These are phyloP conservation scores for Termitomyces sp. DNA, from an alignment of 768 basidiomycete species.

Conservation along the genomic window DNA sequence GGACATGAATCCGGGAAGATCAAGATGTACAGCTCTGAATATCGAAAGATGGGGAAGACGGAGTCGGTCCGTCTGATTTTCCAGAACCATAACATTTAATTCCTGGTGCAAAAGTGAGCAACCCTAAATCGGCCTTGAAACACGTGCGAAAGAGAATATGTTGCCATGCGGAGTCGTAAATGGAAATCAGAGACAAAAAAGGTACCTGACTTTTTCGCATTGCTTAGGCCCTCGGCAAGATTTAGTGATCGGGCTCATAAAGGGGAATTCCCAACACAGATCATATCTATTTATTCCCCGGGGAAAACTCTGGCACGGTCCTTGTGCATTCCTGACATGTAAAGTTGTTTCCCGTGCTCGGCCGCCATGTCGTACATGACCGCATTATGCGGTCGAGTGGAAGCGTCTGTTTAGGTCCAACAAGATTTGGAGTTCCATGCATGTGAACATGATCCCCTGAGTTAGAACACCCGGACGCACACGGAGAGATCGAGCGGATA, in stretches of 20 bases:
- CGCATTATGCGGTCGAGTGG: background rate
- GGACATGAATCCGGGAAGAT: slow-evolving; percentile 14
- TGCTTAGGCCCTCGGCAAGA: slow-evolving; percentile 34
- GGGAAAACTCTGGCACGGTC: slow-evolving; percentile 22
- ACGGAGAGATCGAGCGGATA: slow-evolving; percentile 11
- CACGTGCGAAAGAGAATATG: slow-evolving; percentile 34
- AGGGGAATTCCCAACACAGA: slow-evolving; percentile 27
- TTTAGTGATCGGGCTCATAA: slow-evolving; percentile 28
- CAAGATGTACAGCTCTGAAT: slow-evolving; percentile 6
- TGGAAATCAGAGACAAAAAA: slow-evolving; percentile 21
- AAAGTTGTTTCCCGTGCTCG: slow-evolving; percentile 15
- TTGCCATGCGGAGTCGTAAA: slow-evolving; percentile 31
- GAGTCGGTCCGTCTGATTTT: slow-evolving; percentile 27
- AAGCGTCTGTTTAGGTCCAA: background rate
- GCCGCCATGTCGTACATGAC: slow-evolving; percentile 23
- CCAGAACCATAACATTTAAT: slow-evolving; percentile 27
- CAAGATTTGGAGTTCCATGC: background rate
- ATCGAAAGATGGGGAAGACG: slow-evolving; percentile 15
- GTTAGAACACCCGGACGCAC: slow-evolving; percentile 2
- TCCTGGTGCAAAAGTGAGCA: slow-evolving; percentile 19
- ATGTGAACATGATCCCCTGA: slow-evolving; percentile 10
- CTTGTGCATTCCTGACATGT: slow-evolving; percentile 18
- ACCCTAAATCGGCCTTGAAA: slow-evolving; percentile 33
- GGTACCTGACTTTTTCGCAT: slow-evolving; percentile 12
- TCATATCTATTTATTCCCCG: slow-evolving; percentile 28